Conservation (phyloP, 768 basidiomycete species). For the Paxillus rubicundulus region DNA sequence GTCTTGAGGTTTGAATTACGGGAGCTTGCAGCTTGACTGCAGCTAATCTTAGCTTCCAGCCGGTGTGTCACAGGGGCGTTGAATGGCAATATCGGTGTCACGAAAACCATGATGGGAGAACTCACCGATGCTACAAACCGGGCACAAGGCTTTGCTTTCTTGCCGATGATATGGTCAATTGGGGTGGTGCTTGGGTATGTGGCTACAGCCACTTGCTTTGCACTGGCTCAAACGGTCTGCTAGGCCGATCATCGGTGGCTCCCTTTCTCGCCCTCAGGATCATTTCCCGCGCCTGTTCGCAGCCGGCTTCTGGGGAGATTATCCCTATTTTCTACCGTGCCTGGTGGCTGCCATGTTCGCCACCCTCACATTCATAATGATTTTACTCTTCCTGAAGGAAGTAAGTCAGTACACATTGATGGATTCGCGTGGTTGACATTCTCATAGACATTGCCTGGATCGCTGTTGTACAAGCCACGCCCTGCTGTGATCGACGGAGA, state of each 20-base stretch:
- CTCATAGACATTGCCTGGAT: background rate
- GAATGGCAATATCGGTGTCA: constrained; percentile 64
- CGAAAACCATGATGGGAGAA: constrained; percentile 65
- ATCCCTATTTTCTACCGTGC: constrained; percentile 66
- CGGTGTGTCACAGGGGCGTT: constrained; percentile 61
- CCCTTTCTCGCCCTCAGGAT: constrained; percentile 53
- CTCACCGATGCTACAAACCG: constrained; percentile 43
- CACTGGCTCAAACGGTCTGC: background rate
- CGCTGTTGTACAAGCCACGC: background rate
- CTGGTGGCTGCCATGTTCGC: constrained; percentile 55
- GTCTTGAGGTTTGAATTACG: constrained; percentile 36
- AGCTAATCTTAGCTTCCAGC: background rate
- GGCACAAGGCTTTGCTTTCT: constrained; percentile 17
- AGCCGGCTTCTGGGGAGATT: constrained; percentile 45
- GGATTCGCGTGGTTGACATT: background rate
- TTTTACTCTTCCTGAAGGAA: constrained; percentile 51
- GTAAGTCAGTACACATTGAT: constrained; percentile 19
- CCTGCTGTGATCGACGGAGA: background rate
- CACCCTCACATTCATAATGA: constrained; percentile 44
- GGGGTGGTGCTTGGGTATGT: constrained; percentile 34
- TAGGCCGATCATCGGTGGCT: constrained; percentile 47
- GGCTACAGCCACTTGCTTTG: background rate
- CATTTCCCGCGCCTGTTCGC: constrained; percentile 48
- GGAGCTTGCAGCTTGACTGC: too few relatives aligned
- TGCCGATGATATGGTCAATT: constrained; percentile 17